Evolutionary conservation across 768 basidiomycete genomes (phyloP).

Genomic region (Steccherinum ochraceum): DNA sequence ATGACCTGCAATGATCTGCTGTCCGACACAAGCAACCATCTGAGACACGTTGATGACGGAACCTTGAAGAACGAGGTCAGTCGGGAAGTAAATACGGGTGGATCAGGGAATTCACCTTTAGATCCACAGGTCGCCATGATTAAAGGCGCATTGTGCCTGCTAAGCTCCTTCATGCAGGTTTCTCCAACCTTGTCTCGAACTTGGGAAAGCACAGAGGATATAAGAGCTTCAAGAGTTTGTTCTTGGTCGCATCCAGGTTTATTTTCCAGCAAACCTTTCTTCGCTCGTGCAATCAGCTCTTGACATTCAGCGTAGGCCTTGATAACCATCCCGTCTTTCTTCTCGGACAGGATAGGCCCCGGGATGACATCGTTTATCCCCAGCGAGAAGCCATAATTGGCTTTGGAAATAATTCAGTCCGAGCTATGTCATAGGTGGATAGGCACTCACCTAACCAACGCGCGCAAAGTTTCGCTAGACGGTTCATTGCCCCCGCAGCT

Average conservation of each 20-base stretch:
- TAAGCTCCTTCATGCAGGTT: slow-evolving; percentile 98
- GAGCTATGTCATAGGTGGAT: background rate
- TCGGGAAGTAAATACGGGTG: background rate
- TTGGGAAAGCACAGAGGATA: slow-evolving; percentile 88
- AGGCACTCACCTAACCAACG: slow-evolving; percentile 73
- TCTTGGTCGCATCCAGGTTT: slow-evolving; percentile 98
- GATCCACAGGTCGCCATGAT: slow-evolving; percentile 99
- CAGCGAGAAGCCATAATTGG: slow-evolving; percentile 94
- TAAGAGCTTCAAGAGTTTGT: slow-evolving; percentile 93
- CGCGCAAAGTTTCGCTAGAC: slow-evolving; percentile 91
- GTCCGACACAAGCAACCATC: slow-evolving; percentile 99
- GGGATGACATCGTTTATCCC: slow-evolving; percentile 99
- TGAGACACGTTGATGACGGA: slow-evolving; percentile 99
- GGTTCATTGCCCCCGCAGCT: slow-evolving; percentile 93
- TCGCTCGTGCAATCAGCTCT: slow-evolving; percentile 82
- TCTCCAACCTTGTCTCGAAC: slow-evolving; percentile 96
- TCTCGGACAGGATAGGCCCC: slow-evolving; percentile 68
- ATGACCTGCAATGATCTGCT: slow-evolving; percentile 96
- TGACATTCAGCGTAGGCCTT: slow-evolving; percentile 85
- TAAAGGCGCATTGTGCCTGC: slow-evolving; percentile 90
- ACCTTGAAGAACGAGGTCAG: slow-evolving; percentile 39
- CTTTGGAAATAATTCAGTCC: slow-evolving; percentile 36
- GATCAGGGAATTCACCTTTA: slow-evolving; percentile 68
- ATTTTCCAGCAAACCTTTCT: slow-evolving; percentile 88
- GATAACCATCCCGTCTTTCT: slow-evolving; percentile 84